Evolutionary conservation across 2,329 filamentous ascomycete genomes (phyloP).

Genomic region (Septoria linicola): DNA sequence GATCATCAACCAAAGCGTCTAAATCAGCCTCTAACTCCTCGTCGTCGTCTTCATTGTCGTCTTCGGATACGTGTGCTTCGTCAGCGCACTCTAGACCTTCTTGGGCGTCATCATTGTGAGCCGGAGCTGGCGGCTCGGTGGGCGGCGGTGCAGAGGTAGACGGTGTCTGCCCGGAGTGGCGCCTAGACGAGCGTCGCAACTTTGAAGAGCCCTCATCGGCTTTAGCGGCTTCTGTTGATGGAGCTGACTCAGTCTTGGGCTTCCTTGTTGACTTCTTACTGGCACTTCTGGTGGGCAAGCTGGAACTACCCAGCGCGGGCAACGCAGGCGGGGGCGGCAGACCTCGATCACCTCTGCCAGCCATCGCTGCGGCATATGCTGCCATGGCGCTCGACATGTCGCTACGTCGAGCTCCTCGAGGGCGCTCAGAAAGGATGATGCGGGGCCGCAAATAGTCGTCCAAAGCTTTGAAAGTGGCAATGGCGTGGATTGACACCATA

Average conservation of each 20-base stretch:
- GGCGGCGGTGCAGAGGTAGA: conserved; percentile 21
- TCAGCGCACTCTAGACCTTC: conserved; percentile 88
- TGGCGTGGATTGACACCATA: conserved; percentile 97
- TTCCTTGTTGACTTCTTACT: conserved; percentile 24
- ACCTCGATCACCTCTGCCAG: conserved; percentile 47
- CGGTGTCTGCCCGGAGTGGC: conserved; percentile 33
- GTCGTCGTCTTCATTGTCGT: conserved; percentile 69
- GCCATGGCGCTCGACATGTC: conserved; percentile 69
- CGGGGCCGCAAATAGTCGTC: conserved; percentile 93
- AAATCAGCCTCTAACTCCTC: conserved; percentile 62
- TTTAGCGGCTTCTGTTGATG: conserved; percentile 23
- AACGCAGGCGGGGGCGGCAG: conserved; percentile 38
- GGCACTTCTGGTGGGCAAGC: conserved; percentile 29
- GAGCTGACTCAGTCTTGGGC: conserved; percentile 28
- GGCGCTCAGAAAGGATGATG: conserved; percentile 76
- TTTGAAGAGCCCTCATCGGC: conserved; percentile 26
- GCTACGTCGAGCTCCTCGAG: conserved; percentile 57
- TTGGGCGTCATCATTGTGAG: conserved; percentile 52
- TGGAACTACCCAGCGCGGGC: conserved; percentile 35
- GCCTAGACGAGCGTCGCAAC: conserved; percentile 37
- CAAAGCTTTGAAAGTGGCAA: conserved; percentile 93
- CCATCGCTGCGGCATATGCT: conserved; percentile 73
- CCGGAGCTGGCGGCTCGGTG: conserved; percentile 45
- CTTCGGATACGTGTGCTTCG: conserved; percentile 77
- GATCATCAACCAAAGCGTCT: conserved; percentile 84